These are phyloP conservation scores for Aspergillus sp. DNA, from an alignment of 2,329 filamentous ascomycete species.

Conservation along the genomic window DNA sequence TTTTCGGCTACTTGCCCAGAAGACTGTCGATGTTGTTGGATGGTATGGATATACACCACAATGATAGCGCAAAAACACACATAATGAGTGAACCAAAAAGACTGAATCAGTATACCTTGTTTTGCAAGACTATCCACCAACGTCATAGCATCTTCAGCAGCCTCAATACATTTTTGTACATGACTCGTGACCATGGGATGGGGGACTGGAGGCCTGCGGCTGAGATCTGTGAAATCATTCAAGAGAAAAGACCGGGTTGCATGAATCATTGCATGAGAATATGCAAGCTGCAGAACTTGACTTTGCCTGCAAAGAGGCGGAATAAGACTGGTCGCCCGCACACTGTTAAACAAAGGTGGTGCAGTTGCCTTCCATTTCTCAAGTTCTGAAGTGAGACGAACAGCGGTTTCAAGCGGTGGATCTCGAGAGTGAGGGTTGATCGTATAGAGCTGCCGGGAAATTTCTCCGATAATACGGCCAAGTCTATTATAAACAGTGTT, in stretches of 20 bases:
- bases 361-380: conserved; percentile 33
- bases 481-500: conserved; percentile 27
- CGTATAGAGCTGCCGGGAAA: conserved; percentile 43
- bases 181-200: conserved; percentile 30
- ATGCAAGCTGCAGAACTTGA: conserved; percentile 34
- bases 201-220: conserved; percentile 23
- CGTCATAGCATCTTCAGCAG: conserved; percentile 37
- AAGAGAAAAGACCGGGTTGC: conserved; percentile 33
- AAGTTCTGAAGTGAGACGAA: conserved; percentile 29
- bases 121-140: conserved; percentile 31
- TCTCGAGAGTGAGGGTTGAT: conserved; percentile 26
- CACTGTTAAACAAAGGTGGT: conserved; percentile 32
- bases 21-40: conserved; percentile 31
- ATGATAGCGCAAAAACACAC: conserved; percentile 39
- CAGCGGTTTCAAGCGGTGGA: conserved; percentile 27
- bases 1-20: conserved; percentile 13
- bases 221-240: conserved; percentile 32
- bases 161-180: conserved; percentile 39
- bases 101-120: conserved; percentile 32
- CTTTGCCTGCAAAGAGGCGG: conserved; percentile 34
- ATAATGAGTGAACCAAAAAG: conserved; percentile 42
- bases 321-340: conserved; percentile 31
- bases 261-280: conserved; percentile 36
- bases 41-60: conserved; percentile 39
- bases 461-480: conserved; percentile 46